Conservation (phyloP, 164 flowering plant species). For the Piper longum region DNA sequence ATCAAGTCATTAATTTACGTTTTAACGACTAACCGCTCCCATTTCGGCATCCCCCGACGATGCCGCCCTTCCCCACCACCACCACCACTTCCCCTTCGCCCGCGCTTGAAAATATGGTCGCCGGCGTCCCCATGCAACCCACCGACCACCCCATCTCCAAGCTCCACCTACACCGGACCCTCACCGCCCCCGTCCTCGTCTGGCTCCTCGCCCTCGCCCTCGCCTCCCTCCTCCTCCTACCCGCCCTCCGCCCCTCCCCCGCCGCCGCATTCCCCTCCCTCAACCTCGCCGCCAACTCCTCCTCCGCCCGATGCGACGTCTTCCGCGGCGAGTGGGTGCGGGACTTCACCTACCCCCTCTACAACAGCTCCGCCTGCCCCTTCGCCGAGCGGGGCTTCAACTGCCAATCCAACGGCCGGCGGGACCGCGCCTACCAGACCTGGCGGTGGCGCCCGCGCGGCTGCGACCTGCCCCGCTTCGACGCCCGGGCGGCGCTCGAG, state of each 20-base stretch:
- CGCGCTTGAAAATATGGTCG: no score
- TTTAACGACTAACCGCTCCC: no score
- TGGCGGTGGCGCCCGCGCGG: conserved; percentile 86
- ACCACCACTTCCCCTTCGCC: no score
- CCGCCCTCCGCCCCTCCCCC: conserved; percentile 28
- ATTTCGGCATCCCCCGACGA: no score
- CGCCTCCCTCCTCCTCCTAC: conserved; percentile 36
- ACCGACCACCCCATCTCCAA: conserved; percentile 6
- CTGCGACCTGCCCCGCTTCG: conserved; percentile 57
- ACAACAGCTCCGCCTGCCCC: conserved; percentile 64
- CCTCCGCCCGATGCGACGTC: conserved; percentile 33
- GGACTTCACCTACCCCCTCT: conserved; percentile 60
- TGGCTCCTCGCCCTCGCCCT: conserved; percentile 30
- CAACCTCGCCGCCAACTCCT: conserved; percentile 4
- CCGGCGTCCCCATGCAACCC: no score
- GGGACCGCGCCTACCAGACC: conserved; percentile 41
- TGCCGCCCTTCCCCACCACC: no score
- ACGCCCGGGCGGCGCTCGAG: conserved; percentile 26
- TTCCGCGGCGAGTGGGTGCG: conserved; percentile 66
- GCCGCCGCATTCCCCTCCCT: conserved; percentile 14
- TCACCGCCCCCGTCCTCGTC: conserved; percentile 21
- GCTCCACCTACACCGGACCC: conserved; percentile 21
- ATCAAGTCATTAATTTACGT: no score
- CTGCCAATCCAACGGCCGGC: conserved; percentile 72
- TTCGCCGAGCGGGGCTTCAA: conserved; percentile 67